These are phyloP conservation scores for Gnetum montanum DNA, from an alignment of 75 land plant species.

Conservation along the genomic window DNA sequence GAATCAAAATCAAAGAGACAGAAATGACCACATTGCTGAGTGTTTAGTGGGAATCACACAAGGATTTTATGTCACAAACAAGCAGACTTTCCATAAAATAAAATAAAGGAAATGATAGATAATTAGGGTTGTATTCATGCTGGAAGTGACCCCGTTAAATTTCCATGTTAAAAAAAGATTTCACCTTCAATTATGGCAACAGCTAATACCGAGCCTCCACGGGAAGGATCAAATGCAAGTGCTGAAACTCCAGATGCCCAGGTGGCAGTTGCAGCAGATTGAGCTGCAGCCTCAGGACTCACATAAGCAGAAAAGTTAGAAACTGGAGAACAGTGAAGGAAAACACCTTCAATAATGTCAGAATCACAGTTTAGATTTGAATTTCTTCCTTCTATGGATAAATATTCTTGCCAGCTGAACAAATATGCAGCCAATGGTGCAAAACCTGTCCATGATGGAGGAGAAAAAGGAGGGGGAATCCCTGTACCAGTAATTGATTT, in stretches of 20 bases:
- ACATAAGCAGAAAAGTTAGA: slow-evolving; percentile 97
- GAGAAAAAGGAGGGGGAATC: slow-evolving; percentile 54
- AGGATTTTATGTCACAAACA: too few relatives aligned
- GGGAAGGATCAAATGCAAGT: slow-evolving; percentile 97
- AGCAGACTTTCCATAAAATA: too few relatives aligned
- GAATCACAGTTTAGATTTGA: slow-evolving; percentile 31
- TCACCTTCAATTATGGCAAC: slow-evolving; percentile 88
- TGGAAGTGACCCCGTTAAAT: too few relatives aligned
- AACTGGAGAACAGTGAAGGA: slow-evolving; percentile 85
- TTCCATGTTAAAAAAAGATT: too few relatives aligned
- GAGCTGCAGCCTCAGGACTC: slow-evolving; percentile 80
- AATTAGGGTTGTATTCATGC: too few relatives aligned
- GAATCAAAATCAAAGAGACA: too few relatives aligned
- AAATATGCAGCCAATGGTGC: slow-evolving; percentile 88
- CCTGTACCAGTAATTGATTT: slow-evolving; percentile 34
- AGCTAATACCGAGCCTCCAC: slow-evolving; percentile 83
- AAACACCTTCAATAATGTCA: slow-evolving; percentile 42
- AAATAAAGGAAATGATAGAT: too few relatives aligned
- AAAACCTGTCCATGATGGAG: slow-evolving; percentile 89
- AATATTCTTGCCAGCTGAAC: slow-evolving; percentile 85
- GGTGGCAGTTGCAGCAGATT: slow-evolving; percentile 67
- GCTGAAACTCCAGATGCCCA: slow-evolving; percentile 97
- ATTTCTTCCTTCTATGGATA: slow-evolving; percentile 35
- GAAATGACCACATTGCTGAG: too few relatives aligned
- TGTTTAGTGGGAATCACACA: too few relatives aligned